Conservation (phyloP, 1,284 basidiomycete species). For the Cutaneotrichosporon curvatum region DNA sequence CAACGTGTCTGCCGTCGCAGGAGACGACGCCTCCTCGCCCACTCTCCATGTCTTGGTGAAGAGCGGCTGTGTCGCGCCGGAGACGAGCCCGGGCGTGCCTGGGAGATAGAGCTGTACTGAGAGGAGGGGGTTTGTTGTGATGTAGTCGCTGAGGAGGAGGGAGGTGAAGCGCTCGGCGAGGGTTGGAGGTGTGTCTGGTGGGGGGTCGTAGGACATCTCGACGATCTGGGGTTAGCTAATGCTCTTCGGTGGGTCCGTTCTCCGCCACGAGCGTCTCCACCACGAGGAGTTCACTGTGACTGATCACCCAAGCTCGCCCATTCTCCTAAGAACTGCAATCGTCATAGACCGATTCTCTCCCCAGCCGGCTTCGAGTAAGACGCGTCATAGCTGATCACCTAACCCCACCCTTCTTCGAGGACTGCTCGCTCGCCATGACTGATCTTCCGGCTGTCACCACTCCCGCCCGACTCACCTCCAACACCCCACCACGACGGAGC, state of each 20-base stretch:
- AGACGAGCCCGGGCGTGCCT: conserved; percentile 8
- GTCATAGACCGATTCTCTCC: no score
- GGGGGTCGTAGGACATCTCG: conserved; percentile 37
- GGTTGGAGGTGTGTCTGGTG: conserved; percentile 3
- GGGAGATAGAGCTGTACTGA: conserved; percentile 33
- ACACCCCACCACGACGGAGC: conserved; percentile 37
- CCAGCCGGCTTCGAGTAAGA: no score
- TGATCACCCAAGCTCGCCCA: no score
- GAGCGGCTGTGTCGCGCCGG: conserved; percentile 5
- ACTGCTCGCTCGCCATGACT: not conserved
- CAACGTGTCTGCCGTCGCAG: not conserved
- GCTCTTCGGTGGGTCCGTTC: not conserved
- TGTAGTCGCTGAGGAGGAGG: conserved; percentile 28
- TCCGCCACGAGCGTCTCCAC: not conserved
- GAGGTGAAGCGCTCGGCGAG: conserved; percentile 26
- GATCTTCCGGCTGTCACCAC: not conserved
- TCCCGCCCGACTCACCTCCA: conserved; percentile 29
- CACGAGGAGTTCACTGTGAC: no score
- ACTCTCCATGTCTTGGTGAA: no score
- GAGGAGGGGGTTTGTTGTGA: conserved; percentile 31
- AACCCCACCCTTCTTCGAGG: no score
- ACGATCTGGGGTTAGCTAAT: conserved; percentile 40
- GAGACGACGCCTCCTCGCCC: conserved; percentile 3
- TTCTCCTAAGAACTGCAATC: no score
- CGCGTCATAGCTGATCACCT: no score